Evolutionary conservation across 495 filamentous ascomycete species (phyloP).

Genomic region (Xylaria grammica): DNA sequence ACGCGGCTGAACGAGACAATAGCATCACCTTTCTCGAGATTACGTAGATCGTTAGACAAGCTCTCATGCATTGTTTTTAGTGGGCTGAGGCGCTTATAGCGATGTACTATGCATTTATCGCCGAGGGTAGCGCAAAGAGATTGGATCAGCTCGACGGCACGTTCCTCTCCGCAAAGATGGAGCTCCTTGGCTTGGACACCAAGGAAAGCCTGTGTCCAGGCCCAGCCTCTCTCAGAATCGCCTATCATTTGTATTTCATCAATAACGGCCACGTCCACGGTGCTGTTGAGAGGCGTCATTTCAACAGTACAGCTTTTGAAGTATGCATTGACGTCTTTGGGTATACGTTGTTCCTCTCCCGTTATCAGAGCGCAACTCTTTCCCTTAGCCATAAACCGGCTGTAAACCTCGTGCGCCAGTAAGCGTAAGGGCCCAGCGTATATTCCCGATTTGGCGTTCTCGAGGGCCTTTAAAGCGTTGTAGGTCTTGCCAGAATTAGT

Average conservation of each 20-base stretch:
- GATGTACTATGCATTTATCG: constrained; percentile 79
- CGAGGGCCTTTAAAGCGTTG: constrained; percentile 85
- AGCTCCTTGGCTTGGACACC: constrained; percentile 85
- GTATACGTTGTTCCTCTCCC: constrained; percentile 80
- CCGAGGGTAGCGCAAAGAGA: constrained; percentile 81
- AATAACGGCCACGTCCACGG: constrained; percentile 89
- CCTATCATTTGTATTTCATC: constrained; percentile 99
- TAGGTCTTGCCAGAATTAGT: constrained; percentile 99
- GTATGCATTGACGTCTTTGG: constrained; percentile 49
- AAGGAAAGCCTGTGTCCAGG: constrained; percentile 93
- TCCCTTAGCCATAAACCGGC: constrained; percentile 76
- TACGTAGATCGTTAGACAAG: constrained; percentile 63
- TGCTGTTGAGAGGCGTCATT: constrained; percentile 77
- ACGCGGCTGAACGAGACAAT: constrained; percentile 84
- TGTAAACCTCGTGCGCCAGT: constrained; percentile 91
- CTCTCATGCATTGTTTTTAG: constrained; percentile 68
- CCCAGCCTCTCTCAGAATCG: constrained; percentile 82
- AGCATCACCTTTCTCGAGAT: constrained; percentile 87
- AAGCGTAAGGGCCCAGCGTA: constrained; percentile 92
- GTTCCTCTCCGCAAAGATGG: constrained; percentile 91
- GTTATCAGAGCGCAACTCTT: constrained; percentile 81
- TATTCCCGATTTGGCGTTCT: constrained; percentile 74
- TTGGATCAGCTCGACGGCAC: constrained; percentile 78
- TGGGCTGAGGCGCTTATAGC: constrained; percentile 81
- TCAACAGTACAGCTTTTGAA: constrained; percentile 93